A percentile compares a stretch with the other conserved stretches of the same genome.
These are phyloP conservation scores for Viridothelium virens DNA, from an alignment of 495 filamentous ascomycete species.

Conservation along the genomic window DNA sequence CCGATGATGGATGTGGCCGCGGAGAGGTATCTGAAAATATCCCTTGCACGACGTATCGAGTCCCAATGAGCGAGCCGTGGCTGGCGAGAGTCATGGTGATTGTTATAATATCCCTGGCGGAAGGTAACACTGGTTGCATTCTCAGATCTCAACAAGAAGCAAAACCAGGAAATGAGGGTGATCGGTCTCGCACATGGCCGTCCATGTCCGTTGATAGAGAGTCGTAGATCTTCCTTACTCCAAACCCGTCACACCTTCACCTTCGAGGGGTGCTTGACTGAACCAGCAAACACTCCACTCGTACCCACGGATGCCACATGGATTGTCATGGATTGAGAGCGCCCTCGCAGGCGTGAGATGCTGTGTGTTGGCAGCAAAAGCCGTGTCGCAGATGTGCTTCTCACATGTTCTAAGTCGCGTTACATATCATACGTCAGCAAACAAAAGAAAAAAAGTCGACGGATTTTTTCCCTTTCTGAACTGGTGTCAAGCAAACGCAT, in stretches of 20 bases:
- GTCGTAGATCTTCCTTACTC: conserved; percentile 6
- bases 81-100: not conserved
- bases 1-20: not conserved
- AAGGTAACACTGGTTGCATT: not conserved
- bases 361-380: conserved; percentile 3
- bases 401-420: conserved; percentile 7
- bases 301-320: conserved; percentile 6
- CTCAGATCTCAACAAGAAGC: conserved; percentile 11
- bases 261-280: not conserved
- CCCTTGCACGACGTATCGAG: conserved; percentile 3
- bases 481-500: not conserved
- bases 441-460: not conserved
- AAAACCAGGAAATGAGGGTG: conserved; percentile 2
- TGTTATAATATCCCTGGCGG: not conserved
- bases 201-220: not conserved
- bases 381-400: not conserved
- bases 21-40: not conserved
- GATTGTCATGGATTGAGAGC: not conserved
- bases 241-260: not conserved
- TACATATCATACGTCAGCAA: not conserved
- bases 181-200: conserved; percentile 11
- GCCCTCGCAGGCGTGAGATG: not conserved
- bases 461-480: not conserved
- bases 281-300: conserved; percentile 9
- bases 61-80: not conserved